Conservation (phyloP, 2,329 filamentous ascomycete species). For the Emmonsiellopsis sp. region DNA sequence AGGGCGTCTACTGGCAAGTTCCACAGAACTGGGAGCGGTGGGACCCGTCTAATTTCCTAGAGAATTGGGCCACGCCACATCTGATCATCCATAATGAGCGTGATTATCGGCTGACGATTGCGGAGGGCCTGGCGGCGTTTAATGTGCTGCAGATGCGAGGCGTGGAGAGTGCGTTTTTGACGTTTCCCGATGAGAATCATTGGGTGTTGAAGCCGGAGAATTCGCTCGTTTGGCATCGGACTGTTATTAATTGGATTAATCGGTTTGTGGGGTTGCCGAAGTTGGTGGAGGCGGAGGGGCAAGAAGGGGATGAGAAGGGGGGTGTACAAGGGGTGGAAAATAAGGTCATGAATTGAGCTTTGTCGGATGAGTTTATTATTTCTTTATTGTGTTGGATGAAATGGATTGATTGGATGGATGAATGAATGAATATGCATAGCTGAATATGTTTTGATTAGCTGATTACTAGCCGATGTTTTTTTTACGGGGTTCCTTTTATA, state of each 20-base stretch:
- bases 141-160: constrained; percentile 70
- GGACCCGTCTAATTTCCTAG: constrained; percentile 47
- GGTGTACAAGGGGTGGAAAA: not conserved
- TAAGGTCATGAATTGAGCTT: not conserved
- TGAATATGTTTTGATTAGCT: too few species aligned
- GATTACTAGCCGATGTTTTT: too few species aligned
- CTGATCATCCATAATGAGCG: constrained; percentile 84
- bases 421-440: too few species aligned
- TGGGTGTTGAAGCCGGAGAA: constrained; percentile 92
- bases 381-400: too few species aligned
- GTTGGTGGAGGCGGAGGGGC: not conserved
- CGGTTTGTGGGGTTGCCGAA: constrained; percentile 43
- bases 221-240: constrained; percentile 77
- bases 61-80: constrained; percentile 77
- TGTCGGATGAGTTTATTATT: not conserved
- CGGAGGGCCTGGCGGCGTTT: constrained; percentile 76
- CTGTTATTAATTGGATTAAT: constrained; percentile 71
- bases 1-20: constrained; percentile 41
- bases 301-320: constrained; percentile 27
- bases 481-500: too few species aligned
- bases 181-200: constrained; percentile 71
- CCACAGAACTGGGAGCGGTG: constrained; percentile 45
- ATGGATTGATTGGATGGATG: too few species aligned
- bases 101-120: constrained; percentile 79
- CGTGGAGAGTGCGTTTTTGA: constrained; percentile 67